Base-by-base conservation (phyloP, 2,329 filamentous ascomycete species). In the Catunica adiposa region DNA sequence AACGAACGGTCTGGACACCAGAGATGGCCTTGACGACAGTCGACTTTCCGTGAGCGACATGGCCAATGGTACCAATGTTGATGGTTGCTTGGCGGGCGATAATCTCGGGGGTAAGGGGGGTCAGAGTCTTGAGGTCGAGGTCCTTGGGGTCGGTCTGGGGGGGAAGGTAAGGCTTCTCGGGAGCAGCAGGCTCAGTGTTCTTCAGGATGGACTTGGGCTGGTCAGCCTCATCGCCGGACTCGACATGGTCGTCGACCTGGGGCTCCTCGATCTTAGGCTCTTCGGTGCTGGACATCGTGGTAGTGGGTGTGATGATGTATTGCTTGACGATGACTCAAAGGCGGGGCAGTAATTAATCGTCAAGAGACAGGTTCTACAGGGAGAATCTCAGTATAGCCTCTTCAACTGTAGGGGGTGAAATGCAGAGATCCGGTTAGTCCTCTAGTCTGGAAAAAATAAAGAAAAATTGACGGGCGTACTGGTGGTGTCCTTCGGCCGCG, bases 1-100 rank as follows among this genome's bases (percentile, higher is more conserved):
- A 98, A 63, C 92, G 82, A 67, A 98, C 92, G 17, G 92, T 98
- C 78, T 98, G 92, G 61, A 98, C 92, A 60, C 92, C 92, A 1
- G 92, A 97, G 65, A 98, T 97, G 65, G 92, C 92, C 78, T 98
- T 98, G 65, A 98, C 92, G 53, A 98, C 92, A 22, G 92, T 98
- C 60, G 88, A 95, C 71, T 97, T 97, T 68, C 90, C 90, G 84
- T 97, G 90, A 67, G 92, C 92, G 77, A 97, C 90, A 70, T 97
- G 92, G 56, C 90, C 90, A 70, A 98, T 97, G 60, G 92, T 96
- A 62, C 90, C 92, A 64, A 97, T 96, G 73, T 97, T 97, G 77
- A 97, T 96, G 56, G 92, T 98, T 56, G 92, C 92, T 78, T 98
- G 92, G 65, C 92, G 81, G 60, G 89, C 88, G 67, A 98, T 98